phyloP scores from a whole-genome alignment of 2,329 filamentous ascomycete species.

The Aspergillus alliaceus region DNA sequence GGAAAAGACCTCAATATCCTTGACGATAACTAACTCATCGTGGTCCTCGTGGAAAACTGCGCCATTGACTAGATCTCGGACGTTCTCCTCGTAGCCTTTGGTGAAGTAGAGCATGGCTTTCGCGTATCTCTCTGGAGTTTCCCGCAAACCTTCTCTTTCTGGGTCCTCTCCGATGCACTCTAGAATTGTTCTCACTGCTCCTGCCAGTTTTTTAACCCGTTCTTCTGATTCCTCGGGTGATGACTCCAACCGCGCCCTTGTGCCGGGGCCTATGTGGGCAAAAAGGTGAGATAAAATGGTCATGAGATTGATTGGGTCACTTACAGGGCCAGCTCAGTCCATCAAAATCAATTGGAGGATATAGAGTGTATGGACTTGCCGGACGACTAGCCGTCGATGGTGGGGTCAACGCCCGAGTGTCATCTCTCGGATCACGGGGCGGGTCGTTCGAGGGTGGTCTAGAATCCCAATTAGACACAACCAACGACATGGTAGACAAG shows the following conservation, averaged over 20 bases:
- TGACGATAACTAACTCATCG: conserved; percentile 96
- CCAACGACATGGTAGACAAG: neutral
- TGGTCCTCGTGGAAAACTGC: conserved; percentile 96
- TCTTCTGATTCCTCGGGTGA: conserved; percentile 59
- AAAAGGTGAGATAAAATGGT: conserved; percentile 9
- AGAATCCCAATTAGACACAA: neutral
- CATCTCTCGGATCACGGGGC: conserved; percentile 55
- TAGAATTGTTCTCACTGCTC: conserved; percentile 62
- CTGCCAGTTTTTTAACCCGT: conserved; percentile 60
- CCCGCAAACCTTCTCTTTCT: conserved; percentile 62
- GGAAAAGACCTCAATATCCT: conserved; percentile 93
- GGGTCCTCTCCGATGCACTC: conserved; percentile 68
- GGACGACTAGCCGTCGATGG: conserved; percentile 52
- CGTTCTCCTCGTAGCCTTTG: conserved; percentile 93
- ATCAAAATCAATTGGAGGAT: conserved; percentile 53
- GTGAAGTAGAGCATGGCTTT: conserved; percentile 96
- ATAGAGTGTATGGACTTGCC: conserved; percentile 50
- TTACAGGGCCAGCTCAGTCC: conserved; percentile 54
- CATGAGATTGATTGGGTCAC: conserved; percentile 19
- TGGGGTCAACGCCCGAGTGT: conserved; percentile 51
- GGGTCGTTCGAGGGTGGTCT: conserved; percentile 47
- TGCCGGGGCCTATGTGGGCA: conserved; percentile 42
- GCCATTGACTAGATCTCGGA: conserved; percentile 85
- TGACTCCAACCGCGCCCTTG: conserved; percentile 54
- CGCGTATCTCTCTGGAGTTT: conserved; percentile 80